Evolutionary conservation across 441 rosid species (phyloP).

Genomic region (Syzygium malaccense): DNA sequence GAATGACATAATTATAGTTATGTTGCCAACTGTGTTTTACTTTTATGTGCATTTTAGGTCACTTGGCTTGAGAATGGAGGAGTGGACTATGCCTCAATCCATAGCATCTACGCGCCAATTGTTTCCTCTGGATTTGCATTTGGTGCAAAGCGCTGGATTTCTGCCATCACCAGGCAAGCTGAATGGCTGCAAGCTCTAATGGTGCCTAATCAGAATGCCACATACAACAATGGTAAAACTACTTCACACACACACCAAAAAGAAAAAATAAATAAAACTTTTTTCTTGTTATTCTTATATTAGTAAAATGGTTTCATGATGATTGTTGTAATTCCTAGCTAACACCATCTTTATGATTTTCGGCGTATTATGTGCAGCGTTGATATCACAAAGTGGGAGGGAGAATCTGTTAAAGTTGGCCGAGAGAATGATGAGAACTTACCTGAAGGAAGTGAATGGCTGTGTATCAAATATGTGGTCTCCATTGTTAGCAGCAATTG

Average conservation of each 20-base stretch:
- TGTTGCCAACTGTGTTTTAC: background rate
- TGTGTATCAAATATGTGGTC: slow-evolving; percentile 25
- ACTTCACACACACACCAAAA: background rate
- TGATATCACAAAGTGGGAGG: slow-evolving; percentile 20
- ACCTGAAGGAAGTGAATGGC: slow-evolving; percentile 15
- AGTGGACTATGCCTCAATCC: slow-evolving; percentile 27
- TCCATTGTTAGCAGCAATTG: slow-evolving; percentile 7
- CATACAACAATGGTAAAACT: slow-evolving; percentile 14
- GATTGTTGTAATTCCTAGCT: background rate
- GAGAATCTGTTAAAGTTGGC: slow-evolving; percentile 27
- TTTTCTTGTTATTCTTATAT: background rate
- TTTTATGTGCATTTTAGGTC: slow-evolving; percentile 19
- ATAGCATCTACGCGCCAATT: slow-evolving; percentile 12
- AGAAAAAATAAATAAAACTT: background rate
- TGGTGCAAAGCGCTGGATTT: slow-evolving; percentile 46
- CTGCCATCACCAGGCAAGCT: slow-evolving; percentile 14
- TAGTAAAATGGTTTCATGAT: background rate
- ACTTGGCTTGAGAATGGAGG: slow-evolving; percentile 55
- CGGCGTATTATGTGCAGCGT: slow-evolving; percentile 1
- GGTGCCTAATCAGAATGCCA: background rate
- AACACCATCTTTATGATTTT: background rate
- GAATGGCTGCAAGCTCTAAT: slow-evolving; percentile 19
- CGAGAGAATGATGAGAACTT: slow-evolving; percentile 32
- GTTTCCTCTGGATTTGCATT: slow-evolving; percentile 37
- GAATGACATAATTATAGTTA: background rate